Base-by-base conservation (phyloP, 2,329 filamentous ascomycete genomes). In the Thielaviopsis populi region DNA sequence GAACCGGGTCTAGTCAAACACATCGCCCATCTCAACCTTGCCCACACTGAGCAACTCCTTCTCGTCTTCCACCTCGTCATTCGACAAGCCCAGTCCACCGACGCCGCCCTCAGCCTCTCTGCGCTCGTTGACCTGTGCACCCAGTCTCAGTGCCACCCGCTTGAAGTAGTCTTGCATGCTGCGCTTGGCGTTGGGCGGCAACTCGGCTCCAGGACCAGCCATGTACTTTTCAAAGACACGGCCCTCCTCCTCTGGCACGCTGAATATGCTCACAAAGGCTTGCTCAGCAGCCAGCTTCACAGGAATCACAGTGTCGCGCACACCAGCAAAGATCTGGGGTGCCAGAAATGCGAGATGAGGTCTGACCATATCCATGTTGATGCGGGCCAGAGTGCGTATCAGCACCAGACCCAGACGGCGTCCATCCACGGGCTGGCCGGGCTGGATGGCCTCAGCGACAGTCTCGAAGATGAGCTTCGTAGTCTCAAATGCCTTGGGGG, bases 111-210 rank as follows among this genome's bases (percentile, higher is more conserved):
- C 91, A 0, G 94, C 94, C 69, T 96, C 91, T 71, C 84, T 88
- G 69, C 94, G 82, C 76, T 99, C 94, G 67, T 90, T 82, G 1
- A 89, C 91, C 73, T 97, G 94, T 19, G 79, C 82, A n/a, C 88
- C 92, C 22, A 97, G 76, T 69, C 91, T 83, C 70, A 92, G 74
- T 1, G 90, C 90, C 68, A 99, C 89, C 50, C 94, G 81, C 80
- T 96, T 96, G 77, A 97, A 97, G 76, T 99, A 99, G 73, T 99
- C 94, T 66, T 86, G 82, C 87, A 99, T 96, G 73, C 87, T 91
- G 69, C 92, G 82, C 80, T 95, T 94, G 19, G 84, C 84, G 48
- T 83, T 86, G 0, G 88, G 75, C 8, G 85, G 79, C 66, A 96
- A 74, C 2, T 83, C 82, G 61, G 82, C 81, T 5, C 82, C 83